Conservation (phyloP, 2,329 filamentous ascomycete species). For the Lecanicillium sp. region DNA sequence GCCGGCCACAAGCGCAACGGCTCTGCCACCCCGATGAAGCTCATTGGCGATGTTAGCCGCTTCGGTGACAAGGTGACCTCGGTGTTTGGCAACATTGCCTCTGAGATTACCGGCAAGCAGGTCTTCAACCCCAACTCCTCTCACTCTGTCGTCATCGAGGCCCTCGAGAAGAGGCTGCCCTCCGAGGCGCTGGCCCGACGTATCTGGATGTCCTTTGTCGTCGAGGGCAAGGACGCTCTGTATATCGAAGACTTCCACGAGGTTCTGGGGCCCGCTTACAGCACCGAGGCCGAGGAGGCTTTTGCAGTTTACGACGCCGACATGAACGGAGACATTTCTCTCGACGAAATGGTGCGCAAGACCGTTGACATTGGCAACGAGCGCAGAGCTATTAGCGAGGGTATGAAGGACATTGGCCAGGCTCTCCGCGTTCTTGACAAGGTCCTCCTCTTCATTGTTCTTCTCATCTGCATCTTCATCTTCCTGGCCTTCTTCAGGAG, state of each 20-base stretch:
- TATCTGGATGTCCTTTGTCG: conserved; percentile 97
- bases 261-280: conserved; percentile 71
- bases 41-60: conserved; percentile 72
- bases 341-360: conserved; percentile 92
- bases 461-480: conserved; percentile 75
- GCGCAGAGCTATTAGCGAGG: conserved; percentile 80
- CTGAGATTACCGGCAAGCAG: conserved; percentile 91
- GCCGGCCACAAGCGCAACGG: conserved; percentile 45
- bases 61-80: conserved; percentile 91
- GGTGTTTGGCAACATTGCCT: conserved; percentile 86
- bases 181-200: conserved; percentile 90
- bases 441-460: conserved; percentile 73
- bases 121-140: conserved; percentile 90
- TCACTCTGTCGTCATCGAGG: conserved; percentile 83
- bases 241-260: conserved; percentile 78
- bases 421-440: conserved; percentile 87
- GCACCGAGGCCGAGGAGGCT: conserved; percentile 76
- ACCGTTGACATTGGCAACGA: conserved; percentile 78
- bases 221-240: conserved; percentile 78
- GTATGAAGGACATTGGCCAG: conserved; percentile 96
- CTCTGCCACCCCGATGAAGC: conserved; percentile 67
- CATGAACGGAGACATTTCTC: conserved; percentile 85
- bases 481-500: conserved; percentile 87
- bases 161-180: conserved; percentile 74
- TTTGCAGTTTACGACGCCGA: conserved; percentile 79